A percentile compares a stretch with the other conserved stretches of the same genome.
Conservation (phyloP, 202 grass and related monocot genomes). For the Musa balbisiana region DNA sequence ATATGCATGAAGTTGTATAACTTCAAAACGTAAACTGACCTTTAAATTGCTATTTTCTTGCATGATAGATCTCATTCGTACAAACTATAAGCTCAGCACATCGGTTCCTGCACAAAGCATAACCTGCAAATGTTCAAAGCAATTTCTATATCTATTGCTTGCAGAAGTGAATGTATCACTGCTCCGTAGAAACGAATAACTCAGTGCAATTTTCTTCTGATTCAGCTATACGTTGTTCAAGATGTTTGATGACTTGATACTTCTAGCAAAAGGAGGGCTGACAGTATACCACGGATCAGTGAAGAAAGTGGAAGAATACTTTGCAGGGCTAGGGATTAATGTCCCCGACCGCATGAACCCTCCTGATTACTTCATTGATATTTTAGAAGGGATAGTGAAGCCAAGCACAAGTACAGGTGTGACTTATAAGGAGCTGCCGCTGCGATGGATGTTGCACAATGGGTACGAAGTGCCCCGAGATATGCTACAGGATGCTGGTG, state of each 20-base stretch:
- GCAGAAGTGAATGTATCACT: too few species aligned
- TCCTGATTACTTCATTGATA: slow-evolving; percentile 92
- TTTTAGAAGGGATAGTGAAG: slow-evolving; percentile 80
- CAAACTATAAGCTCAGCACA: not conserved
- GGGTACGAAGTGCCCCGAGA: slow-evolving; percentile 73
- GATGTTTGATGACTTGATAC: slow-evolving; percentile 93
- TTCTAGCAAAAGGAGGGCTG: slow-evolving; percentile 83
- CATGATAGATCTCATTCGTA: not conserved
- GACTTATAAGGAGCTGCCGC: slow-evolving; percentile 47
- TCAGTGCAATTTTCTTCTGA: not conserved
- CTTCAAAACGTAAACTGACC: not conserved
- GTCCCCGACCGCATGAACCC: slow-evolving; percentile 88
- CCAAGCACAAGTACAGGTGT: slow-evolving; percentile 41
- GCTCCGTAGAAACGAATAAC: not conserved
- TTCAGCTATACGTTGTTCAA: slow-evolving; percentile 86
- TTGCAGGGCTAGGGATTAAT: slow-evolving; percentile 54
- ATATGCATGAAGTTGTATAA: not conserved
- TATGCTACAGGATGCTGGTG: slow-evolving; percentile 58
- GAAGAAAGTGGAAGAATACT: slow-evolving; percentile 81
- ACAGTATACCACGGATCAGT: slow-evolving; percentile 86
- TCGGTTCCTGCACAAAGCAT: too few species aligned
- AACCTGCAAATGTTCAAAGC: too few species aligned
- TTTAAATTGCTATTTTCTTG: not conserved
- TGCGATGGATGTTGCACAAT: slow-evolving; percentile 72
- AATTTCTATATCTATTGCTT: too few species aligned